Base-by-base conservation (phyloP, 176 grass and related monocot genomes). In the Puccinellia tenuiflora region DNA sequence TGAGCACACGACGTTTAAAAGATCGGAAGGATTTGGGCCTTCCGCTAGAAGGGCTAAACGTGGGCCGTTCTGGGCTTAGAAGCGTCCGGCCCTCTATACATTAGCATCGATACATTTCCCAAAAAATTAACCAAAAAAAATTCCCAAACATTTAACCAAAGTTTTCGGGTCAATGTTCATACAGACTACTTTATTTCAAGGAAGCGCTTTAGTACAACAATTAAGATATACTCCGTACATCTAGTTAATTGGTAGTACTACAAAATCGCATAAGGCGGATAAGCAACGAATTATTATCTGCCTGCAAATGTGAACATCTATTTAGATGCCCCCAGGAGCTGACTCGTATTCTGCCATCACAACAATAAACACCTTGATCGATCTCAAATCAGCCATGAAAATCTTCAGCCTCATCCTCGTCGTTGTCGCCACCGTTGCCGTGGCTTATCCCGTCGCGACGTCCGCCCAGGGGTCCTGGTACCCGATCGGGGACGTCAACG, bases 401-500 rank as follows among this genome's bases (percentile, higher is more conserved):
- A 72, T 13, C 6, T 72, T 35, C 68, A 28, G 22, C 24, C 40
- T 47, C 39, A 22, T 47, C 14, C 0, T 72, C 40, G 3, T 72
- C 13, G 1, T 45, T 4, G 40, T 1, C 40, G 40, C 22, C 24
- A 5, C 1, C 14, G 14, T 72, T 4, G 40, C 3, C 14, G 24
- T 72, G 22, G 40, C 22, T 26, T 72, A 72, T 28, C 40, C 68
- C 13, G 6, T 72, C 47, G 68, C 40, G 40, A 72, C 40, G 14
- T 72, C 24, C 40, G 68, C 40, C 40, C 12, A 70, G 12, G 38
- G 0, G 2, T 3, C 37, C 7, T 90, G 88, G 88, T 9, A 2
- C 5, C 77, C 48, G 0, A 90, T 93, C 77, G 52, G 45, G 75
- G 73, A 90, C 72, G 26, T 6, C 3, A 59, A 30, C 20, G 78